Percentiles rank a stretch among this genome's conserved stretches.
phyloP scores from a whole-genome alignment of 805 yeast species.

The Ogataea methylovora region DNA sequence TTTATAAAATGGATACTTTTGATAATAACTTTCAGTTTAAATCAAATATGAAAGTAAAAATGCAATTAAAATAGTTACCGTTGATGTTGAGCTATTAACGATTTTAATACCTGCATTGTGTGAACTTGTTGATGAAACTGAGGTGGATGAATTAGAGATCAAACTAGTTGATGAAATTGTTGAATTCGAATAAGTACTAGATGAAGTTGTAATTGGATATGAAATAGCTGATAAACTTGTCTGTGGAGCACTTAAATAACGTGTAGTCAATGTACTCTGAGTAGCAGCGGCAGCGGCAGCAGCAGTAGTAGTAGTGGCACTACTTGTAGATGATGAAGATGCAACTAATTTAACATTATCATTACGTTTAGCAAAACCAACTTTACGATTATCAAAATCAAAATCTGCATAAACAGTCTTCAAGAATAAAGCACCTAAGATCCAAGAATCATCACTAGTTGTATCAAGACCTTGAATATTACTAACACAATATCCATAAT shows the following conservation, averaged over 20 bases:
- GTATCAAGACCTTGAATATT: constrained; percentile 52
- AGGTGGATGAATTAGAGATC: too few relatives aligned
- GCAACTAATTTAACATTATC: constrained; percentile 13
- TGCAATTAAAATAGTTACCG: too few relatives aligned
- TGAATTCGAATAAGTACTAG: neutral
- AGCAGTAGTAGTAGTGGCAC: neutral
- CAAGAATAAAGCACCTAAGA: constrained; percentile 57
- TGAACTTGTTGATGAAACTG: too few relatives aligned
- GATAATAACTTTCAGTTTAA: too few relatives aligned
- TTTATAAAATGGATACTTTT: too few relatives aligned
- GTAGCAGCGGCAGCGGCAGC: neutral
- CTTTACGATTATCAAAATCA: constrained; percentile 38
- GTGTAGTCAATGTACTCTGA: neutral
- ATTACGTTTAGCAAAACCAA: constrained; percentile 49
- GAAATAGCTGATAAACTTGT: too few relatives aligned
- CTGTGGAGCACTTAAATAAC: too few relatives aligned
- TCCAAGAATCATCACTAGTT: constrained; percentile 40
- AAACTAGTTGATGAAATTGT: neutral
- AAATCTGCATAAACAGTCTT: constrained; percentile 49
- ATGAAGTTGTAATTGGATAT: neutral
- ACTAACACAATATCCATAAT: constrained; percentile 51
- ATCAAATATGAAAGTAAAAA: too few relatives aligned
- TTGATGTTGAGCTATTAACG: too few relatives aligned
- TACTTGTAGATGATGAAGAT: neutral
- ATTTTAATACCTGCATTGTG: too few relatives aligned